Evolutionary conservation across 306 rosid species (phyloP).

Genomic region (Bauhinia variegata): DNA sequence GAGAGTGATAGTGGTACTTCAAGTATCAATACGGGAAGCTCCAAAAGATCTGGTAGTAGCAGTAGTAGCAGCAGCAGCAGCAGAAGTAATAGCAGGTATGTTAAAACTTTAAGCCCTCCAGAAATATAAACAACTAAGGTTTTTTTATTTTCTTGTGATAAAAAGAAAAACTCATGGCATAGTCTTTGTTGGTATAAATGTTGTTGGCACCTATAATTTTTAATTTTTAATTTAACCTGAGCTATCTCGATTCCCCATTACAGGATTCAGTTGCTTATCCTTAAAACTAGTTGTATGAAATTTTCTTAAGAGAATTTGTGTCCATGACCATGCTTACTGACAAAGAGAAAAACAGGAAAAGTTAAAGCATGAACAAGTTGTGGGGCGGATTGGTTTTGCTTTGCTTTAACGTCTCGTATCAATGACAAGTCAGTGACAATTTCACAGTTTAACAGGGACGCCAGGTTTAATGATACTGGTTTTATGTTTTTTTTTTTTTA

Average conservation of each 20-base stretch:
- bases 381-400: constrained; percentile 18
- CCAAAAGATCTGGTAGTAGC: constrained; percentile 61
- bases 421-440: constrained; percentile 2
- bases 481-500: constrained; percentile 37
- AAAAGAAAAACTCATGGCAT: no score
- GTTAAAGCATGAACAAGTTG: constrained; percentile 16
- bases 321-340: neutral
- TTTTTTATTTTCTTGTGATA: no score
- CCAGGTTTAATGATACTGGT: constrained; percentile 10
- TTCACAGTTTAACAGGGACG: constrained; percentile 25
- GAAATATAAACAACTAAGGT: neutral
- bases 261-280: constrained; percentile 12
- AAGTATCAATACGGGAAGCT: constrained; percentile 60
- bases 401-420: neutral
- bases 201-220: neutral
- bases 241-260: neutral
- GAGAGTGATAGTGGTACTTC: constrained; percentile 61
- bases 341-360: constrained; percentile 10
- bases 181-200: neutral
- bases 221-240: neutral
- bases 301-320: neutral
- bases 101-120: neutral
- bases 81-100: constrained; percentile 62
- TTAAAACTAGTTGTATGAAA: neutral
- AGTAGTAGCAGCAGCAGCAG: constrained; percentile 49